Conservation (phyloP, 805 yeast genomes). For the Candida chilensis region DNA sequence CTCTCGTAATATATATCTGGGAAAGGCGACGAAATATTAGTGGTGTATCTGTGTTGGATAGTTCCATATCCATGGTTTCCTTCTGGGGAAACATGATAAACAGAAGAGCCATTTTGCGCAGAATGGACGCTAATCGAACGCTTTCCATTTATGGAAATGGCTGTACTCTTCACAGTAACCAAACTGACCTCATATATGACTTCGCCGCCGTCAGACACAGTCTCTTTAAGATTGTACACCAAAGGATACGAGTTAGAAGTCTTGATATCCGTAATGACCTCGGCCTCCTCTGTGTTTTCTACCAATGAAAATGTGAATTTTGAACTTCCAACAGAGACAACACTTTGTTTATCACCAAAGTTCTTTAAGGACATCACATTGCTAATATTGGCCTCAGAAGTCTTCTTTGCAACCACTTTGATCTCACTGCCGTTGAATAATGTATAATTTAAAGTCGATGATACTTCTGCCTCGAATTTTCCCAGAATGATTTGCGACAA, state of each 20-base stretch:
- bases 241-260: slow-evolving; percentile 19
- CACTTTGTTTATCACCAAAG: slow-evolving; percentile 29
- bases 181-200: slow-evolving; percentile 15
- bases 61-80: slow-evolving; percentile 40
- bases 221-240: slow-evolving; percentile 8
- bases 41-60: slow-evolving; percentile 19
- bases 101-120: slow-evolving; percentile 36
- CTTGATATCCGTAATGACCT: slow-evolving; percentile 7
- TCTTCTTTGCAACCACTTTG: slow-evolving; percentile 15
- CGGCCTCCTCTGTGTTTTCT: slow-evolving; percentile 5
- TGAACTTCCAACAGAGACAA: slow-evolving; percentile 10
- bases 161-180: slow-evolving; percentile 9
- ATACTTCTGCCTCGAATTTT: slow-evolving; percentile 18
- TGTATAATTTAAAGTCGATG: slow-evolving; percentile 23
- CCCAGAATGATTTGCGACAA: slow-evolving; percentile 28
- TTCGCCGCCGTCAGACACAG: slow-evolving; percentile 10
- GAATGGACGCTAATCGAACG: slow-evolving; percentile 12
- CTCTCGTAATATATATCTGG: slow-evolving; percentile 16
- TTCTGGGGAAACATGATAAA: slow-evolving; percentile 26
- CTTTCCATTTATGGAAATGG: slow-evolving; percentile 8
- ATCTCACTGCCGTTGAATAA: slow-evolving; percentile 26
- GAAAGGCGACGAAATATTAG: slow-evolving; percentile 8
- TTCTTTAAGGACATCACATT: slow-evolving; percentile 26
- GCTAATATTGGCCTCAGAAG: slow-evolving; percentile 18
- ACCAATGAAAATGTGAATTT: slow-evolving; percentile 14